Percentiles rank a stretch among this genome's conserved stretches.
phyloP scores from a whole-genome alignment of 495 filamentous ascomycete genomes.

The Hyaloscypha finlandica region DNA sequence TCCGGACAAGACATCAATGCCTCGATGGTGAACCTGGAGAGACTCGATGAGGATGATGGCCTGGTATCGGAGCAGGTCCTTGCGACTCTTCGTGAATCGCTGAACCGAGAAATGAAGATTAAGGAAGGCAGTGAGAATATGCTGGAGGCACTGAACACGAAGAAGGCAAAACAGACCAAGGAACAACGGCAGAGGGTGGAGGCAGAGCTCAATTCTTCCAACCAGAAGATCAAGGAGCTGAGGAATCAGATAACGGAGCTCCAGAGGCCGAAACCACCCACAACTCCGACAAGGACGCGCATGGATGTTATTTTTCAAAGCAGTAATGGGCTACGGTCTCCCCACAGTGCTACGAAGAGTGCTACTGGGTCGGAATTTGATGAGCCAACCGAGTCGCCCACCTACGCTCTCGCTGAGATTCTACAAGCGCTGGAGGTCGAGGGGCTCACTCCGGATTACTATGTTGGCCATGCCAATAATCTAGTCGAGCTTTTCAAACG shows the following conservation, averaged over 20 bases:
- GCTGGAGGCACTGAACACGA: constrained; percentile 89
- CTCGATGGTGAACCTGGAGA: constrained; percentile 49
- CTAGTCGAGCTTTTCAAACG: constrained; percentile 91
- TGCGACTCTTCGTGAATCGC: constrained; percentile 70
- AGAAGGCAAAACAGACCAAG: constrained; percentile 93
- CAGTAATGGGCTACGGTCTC: constrained; percentile 64
- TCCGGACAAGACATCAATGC: constrained; percentile 65
- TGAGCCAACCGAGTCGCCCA: constrained; percentile 76
- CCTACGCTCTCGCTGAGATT: constrained; percentile 83
- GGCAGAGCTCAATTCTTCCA: constrained; percentile 88
- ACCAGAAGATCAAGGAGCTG: constrained; percentile 82
- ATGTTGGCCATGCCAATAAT: constrained; percentile 87
- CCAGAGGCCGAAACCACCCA: constrained; percentile 63
- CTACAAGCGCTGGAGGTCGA: constrained; percentile 84
- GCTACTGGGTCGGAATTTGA: constrained; percentile 56
- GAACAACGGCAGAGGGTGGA: constrained; percentile 88
- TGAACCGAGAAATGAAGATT: constrained; percentile 95
- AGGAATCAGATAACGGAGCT: constrained; percentile 75
- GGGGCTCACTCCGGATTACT: constrained; percentile 89
- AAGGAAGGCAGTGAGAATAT: constrained; percentile 97
- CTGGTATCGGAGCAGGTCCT: constrained; percentile 72
- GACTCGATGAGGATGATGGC: constrained; percentile 64
- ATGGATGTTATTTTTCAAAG: constrained; percentile 67
- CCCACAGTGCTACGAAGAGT: constrained; percentile 58
- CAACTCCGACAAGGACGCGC: constrained; percentile 67